A percentile compares a stretch with the other conserved stretches of the same genome.
Evolutionary conservation across 192 early-diverging fungal species (phyloP).

Genomic region (Backusella mclennaniae): DNA sequence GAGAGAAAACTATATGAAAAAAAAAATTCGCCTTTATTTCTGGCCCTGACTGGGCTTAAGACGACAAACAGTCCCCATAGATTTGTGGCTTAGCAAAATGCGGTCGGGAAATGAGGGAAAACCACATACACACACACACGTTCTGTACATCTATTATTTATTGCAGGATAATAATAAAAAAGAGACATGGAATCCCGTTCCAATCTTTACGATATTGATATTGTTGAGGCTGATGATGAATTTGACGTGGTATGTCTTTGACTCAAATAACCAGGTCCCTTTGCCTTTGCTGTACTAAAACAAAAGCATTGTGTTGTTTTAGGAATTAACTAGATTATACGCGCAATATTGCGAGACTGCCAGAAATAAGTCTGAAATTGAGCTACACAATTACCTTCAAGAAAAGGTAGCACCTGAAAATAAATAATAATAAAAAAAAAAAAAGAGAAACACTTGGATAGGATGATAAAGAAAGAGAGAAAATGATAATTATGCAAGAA

Average conservation of each 20-base stretch:
- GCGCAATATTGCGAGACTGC: conserved; percentile 11
- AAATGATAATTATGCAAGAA: not conserved
- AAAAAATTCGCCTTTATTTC: not conserved
- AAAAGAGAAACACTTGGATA: not conserved
- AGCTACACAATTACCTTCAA: conserved; percentile 61
- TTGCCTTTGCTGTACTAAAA: not conserved
- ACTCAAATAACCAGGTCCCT: not conserved
- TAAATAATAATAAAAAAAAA: not conserved
- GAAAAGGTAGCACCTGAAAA: conserved; percentile 39
- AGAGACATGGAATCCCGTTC: conserved; percentile 5
- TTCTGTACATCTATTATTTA: not conserved
- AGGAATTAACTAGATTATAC: conserved; percentile 27
- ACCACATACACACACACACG: not conserved
- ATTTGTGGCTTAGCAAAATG: not conserved
- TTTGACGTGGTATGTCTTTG: not conserved
- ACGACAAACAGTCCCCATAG: not conserved
- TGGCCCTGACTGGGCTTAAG: not conserved
- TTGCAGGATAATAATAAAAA: not conserved
- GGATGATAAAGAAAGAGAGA: not conserved
- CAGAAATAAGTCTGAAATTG: conserved; percentile 44
- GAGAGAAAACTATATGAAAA: not conserved
- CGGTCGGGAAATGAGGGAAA: not conserved
- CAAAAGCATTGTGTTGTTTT: not conserved
- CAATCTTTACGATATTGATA: not conserved
- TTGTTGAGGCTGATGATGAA: not conserved